Evolutionary conservation across 2,329 filamentous ascomycete genomes (phyloP).

Genomic region (Acrocalymma vagum): DNA sequence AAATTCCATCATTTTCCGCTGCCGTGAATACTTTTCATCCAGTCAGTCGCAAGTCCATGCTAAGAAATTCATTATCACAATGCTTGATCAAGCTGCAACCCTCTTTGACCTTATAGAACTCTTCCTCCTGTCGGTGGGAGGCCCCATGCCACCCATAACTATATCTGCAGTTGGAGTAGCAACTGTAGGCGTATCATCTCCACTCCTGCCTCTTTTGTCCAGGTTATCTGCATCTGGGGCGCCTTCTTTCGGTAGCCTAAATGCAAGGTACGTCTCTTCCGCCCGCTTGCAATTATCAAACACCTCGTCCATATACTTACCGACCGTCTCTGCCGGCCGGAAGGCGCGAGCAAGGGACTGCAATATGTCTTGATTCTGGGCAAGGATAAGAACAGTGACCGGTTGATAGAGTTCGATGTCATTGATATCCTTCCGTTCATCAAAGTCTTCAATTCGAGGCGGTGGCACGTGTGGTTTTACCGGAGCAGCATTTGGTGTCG

Average conservation of each 20-base stretch:
- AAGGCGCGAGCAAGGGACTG: constrained; percentile 65
- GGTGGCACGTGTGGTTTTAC: constrained; percentile 30
- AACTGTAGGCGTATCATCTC: constrained; percentile 29
- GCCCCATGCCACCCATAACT: constrained; percentile 17
- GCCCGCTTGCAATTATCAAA: constrained; percentile 66
- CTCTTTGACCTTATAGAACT: constrained; percentile 5
- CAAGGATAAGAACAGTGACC: constrained; percentile 69
- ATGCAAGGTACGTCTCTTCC: constrained; percentile 63
- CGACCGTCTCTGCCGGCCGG: constrained; percentile 51
- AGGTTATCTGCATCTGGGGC: constrained; percentile 38
- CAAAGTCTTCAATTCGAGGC: constrained; percentile 45
- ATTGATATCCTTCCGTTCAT: constrained; percentile 56
- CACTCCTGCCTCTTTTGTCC: too few species aligned
- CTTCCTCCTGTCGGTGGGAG: constrained; percentile 7
- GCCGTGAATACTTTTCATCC: too few species aligned
- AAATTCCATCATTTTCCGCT: too few species aligned
- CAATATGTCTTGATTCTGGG: constrained; percentile 60
- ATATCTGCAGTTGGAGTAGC: constrained; percentile 27
- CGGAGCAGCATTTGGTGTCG: constrained; percentile 15
- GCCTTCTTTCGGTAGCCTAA: constrained; percentile 60
- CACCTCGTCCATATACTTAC: constrained; percentile 49
- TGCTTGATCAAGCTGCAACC: too few species aligned
- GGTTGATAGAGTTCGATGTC: constrained; percentile 70
- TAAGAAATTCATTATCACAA: too few species aligned
- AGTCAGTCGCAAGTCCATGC: too few species aligned